Conservation (phyloP, 805 yeast species). For the Yamadazyma philogaea region DNA sequence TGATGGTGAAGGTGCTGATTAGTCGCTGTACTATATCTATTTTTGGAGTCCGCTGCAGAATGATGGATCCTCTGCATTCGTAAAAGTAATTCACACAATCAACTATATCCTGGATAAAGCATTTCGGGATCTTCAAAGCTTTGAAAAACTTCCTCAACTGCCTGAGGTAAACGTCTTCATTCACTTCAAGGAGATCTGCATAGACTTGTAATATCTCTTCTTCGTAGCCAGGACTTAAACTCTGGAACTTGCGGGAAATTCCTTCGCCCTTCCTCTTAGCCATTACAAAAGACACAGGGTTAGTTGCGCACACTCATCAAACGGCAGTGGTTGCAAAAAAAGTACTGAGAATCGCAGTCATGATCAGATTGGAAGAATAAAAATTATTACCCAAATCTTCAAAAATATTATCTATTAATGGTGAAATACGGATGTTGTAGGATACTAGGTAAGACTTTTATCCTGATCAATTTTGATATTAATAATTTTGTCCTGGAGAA, state of each 20-base stretch:
- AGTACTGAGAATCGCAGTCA: too few relatives aligned
- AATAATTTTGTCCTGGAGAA: too few relatives aligned
- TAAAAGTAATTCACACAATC: conserved; percentile 34
- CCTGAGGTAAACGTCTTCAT: conserved; percentile 26
- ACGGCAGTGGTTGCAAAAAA: neutral
- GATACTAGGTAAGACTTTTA: too few relatives aligned
- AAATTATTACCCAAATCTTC: too few relatives aligned
- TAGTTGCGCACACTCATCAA: neutral
- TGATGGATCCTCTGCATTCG: conserved; percentile 16
- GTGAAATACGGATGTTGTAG: too few relatives aligned
- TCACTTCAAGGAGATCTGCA: conserved; percentile 20
- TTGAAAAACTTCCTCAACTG: conserved; percentile 25
- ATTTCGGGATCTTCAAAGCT: conserved; percentile 25
- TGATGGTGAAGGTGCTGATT: conserved; percentile 22
- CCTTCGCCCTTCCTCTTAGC: conserved; percentile 9
- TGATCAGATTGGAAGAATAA: too few relatives aligned
- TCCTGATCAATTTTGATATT: too few relatives aligned
- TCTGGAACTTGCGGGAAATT: conserved; percentile 13
- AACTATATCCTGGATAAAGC: conserved; percentile 31
- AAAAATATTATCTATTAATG: too few relatives aligned
- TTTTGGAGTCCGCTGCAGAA: conserved; percentile 8
- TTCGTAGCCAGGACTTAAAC: conserved; percentile 22
- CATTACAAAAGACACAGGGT: neutral
- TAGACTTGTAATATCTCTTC: conserved; percentile 37
- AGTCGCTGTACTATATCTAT: conserved; percentile 11